Evolutionary conservation across 192 early-diverging fungal species (phyloP), one percentile per base, ranked within the genome.

Genomic region (Backusella macrospora): DNA sequence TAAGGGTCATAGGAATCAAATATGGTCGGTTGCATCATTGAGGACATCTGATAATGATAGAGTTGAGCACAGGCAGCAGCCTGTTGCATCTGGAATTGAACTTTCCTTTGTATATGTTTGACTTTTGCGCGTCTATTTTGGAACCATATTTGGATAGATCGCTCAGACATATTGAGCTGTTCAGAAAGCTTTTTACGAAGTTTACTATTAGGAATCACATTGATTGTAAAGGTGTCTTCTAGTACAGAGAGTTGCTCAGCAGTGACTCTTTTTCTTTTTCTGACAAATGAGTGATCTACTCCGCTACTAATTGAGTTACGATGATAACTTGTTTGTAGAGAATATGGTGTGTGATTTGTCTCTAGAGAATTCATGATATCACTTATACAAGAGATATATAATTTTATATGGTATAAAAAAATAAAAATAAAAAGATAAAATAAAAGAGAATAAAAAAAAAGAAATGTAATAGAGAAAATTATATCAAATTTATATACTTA

Each of bases 161-260:
- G 72, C 13, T 86, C 82, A 9, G 86, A 85, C 90, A 94, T 90
- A 62, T 88, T 86, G 37, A 93, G 77, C 48, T 83, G 79, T 75
- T 88, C 87, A 40, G 89, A 88, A 7, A 94, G 78, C n/a, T 83
- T 81, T 65, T 90, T 87, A 4, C 92, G 86, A 37, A 88, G 78
- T 68, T 89, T 87, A 29, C 85, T 81, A 68, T 85, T 87, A 40
- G 92, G 92, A 37, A 85, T 88, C 21, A 86, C 84, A 73, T 92
- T 86, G 15, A 83, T 81, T 63, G 82, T 74, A 71, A 92, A 93
- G 1, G 90, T 89, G 48, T 92, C 87, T 80, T 90, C 88, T 14
- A 90, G 79, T 49, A 90, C 84, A 9, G 87, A 87, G 1, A 90
- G 76, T 46, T 90, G 88, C 55, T 90, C 88, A 10, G 84, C 78